A percentile compares a stretch with the other conserved stretches of the same genome.
Evolutionary conservation across 2,329 filamentous ascomycete genomes (phyloP).

Genomic region (Mycosphaerella arachidis): DNA sequence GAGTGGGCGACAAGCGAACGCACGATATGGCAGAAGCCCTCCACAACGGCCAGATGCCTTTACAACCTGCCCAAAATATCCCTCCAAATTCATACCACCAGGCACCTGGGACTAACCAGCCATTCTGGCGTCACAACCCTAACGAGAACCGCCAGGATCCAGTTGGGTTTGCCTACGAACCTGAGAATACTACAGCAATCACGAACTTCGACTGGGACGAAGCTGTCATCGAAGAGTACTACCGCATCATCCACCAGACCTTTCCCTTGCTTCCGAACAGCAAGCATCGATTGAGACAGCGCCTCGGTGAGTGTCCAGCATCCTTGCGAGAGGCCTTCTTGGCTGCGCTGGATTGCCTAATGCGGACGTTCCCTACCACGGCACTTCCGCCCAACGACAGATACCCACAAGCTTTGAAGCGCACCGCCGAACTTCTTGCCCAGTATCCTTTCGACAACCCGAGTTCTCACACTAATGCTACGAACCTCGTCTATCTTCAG

Average conservation of each 20-base stretch:
- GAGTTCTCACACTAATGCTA: constrained; percentile 37
- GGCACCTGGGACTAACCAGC: constrained; percentile 20
- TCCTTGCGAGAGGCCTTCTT: constrained; percentile 60
- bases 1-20: constrained; percentile 31
- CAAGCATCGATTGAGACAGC: constrained; percentile 52
- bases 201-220: constrained; percentile 45
- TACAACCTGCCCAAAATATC: constrained; percentile 7
- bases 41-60: constrained; percentile 14
- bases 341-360: constrained; percentile 57
- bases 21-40: constrained; percentile 27
- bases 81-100: constrained; percentile 12
- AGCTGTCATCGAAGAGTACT: constrained; percentile 49
- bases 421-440: constrained; percentile 41
- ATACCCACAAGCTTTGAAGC: constrained; percentile 37
- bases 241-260: constrained; percentile 60
- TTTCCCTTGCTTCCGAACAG: constrained; percentile 62
- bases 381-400: constrained; percentile 33
- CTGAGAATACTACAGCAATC: constrained; percentile 21
- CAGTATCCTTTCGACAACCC: constrained; percentile 44
- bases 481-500: constrained; percentile 58
- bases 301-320: constrained; percentile 54
- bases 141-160: constrained; percentile 27
- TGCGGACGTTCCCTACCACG: constrained; percentile 50
- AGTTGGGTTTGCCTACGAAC: constrained; percentile 28
- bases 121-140: constrained; percentile 18